These are phyloP conservation scores for Hapsidospora chrysogenum DNA, from an alignment of 495 filamentous ascomycete species.

Conservation along the genomic window DNA sequence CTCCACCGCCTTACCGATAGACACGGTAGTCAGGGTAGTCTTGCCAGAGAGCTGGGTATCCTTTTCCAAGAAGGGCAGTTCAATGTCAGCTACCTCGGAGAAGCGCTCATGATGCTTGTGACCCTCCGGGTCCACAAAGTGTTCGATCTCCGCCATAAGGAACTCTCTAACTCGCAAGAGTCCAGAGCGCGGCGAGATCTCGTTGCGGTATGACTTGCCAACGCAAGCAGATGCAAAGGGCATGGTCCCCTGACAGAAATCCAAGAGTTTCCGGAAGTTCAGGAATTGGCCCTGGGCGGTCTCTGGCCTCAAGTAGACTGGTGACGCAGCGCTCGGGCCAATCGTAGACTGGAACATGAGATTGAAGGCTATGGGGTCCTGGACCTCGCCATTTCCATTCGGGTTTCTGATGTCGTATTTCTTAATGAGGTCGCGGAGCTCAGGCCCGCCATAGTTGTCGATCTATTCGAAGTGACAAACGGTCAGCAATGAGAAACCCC, in stretches of 20 bases:
- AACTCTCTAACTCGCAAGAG: conserved; percentile 64
- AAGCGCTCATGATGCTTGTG: conserved; percentile 59
- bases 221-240: conserved; percentile 65
- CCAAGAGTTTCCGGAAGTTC: conserved; percentile 55
- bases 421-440: conserved; percentile 51
- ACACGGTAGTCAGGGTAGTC: conserved; percentile 30
- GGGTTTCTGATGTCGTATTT: conserved; percentile 57
- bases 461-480: conserved; percentile 16
- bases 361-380: conserved; percentile 53
- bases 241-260: conserved; percentile 56
- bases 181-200: conserved; percentile 57
- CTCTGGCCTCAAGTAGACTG: conserved; percentile 52
- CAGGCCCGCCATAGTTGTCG: conserved; percentile 49
- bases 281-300: conserved; percentile 64
- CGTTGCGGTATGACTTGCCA: conserved; percentile 64
- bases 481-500: background rate
- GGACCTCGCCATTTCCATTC: conserved; percentile 31
- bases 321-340: conserved; percentile 39
- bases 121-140: conserved; percentile 59
- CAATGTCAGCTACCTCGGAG: conserved; percentile 43
- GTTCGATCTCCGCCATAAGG: conserved; percentile 70
- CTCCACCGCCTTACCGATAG: conserved; percentile 44
- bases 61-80: conserved; percentile 40
- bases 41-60: conserved; percentile 32
- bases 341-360: conserved; percentile 65